Conservation (phyloP, 2,329 filamentous ascomycete species). For the Diaporthe sp. region DNA sequence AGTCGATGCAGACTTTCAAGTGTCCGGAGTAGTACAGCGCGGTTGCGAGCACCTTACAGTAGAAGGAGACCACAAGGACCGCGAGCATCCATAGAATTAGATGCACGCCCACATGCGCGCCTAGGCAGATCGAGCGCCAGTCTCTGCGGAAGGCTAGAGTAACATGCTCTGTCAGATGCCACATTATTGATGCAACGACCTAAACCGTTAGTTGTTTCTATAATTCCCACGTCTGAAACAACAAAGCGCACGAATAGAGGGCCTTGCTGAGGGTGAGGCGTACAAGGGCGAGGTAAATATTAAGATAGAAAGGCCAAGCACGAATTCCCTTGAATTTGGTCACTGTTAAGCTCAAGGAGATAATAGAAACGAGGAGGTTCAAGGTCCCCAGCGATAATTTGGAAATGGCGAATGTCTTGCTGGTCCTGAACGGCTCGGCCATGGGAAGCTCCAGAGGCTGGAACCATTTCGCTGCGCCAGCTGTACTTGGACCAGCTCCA, state of each 20-base stretch:
- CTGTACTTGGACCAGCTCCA: background rate
- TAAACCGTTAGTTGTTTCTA: slow-evolving; percentile 40
- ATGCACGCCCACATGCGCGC: slow-evolving; percentile 57
- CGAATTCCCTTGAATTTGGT: background rate
- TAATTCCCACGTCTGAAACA: background rate
- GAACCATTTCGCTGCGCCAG: background rate
- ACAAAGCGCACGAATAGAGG: fast-evolving
- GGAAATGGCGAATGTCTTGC: slow-evolving; percentile 2
- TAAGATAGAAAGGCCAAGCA: background rate
- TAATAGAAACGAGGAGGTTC: slow-evolving; percentile 28
- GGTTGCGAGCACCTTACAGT: slow-evolving; percentile 53
- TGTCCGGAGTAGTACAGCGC: slow-evolving; percentile 46
- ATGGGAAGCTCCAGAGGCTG: slow-evolving; percentile 13
- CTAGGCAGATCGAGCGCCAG: slow-evolving; percentile 57
- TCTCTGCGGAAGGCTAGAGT: slow-evolving; percentile 51
- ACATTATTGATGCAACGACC: slow-evolving; percentile 54
- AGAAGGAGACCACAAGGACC: slow-evolving; percentile 52
- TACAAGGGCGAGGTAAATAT: background rate
- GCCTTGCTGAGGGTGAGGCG: background rate
- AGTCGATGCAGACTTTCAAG: slow-evolving; percentile 37
- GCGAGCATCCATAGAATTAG: slow-evolving; percentile 57
- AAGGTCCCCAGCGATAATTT: slow-evolving; percentile 17
- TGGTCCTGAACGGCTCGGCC: slow-evolving; percentile 20
- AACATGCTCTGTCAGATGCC: slow-evolving; percentile 56
- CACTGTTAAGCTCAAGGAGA: slow-evolving; percentile 9